phyloP scores from a whole-genome alignment of 352 stramenopile species.

The Pythium biforme region DNA sequence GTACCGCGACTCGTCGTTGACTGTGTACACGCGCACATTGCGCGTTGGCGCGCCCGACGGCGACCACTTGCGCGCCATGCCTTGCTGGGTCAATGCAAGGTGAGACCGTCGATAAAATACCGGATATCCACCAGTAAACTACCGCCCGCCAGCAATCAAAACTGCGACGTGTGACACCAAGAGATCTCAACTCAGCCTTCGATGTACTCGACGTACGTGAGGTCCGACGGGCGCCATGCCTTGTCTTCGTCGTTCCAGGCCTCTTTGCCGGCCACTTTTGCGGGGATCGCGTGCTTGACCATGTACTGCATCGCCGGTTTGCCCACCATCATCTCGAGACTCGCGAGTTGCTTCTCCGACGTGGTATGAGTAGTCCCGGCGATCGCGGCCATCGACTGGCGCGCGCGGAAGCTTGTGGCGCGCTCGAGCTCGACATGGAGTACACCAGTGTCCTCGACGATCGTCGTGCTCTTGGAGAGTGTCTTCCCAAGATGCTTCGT shows the following conservation, averaged over 20 bases:
- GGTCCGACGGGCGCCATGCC: constrained; percentile 54
- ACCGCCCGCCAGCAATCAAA: background rate
- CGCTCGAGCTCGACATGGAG: constrained; percentile 64
- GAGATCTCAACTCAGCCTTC: constrained; percentile 37
- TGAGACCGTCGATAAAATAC: constrained; percentile 2
- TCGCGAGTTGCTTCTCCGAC: constrained; percentile 17
- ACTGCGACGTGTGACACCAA: constrained; percentile 11
- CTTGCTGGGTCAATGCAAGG: background rate
- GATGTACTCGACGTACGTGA: constrained; percentile 73
- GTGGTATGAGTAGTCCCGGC: background rate
- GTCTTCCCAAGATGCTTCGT: constrained; percentile 70
- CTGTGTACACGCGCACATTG: constrained; percentile 36
- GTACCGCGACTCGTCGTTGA: constrained; percentile 39
- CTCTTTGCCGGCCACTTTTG: constrained; percentile 57
- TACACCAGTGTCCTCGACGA: constrained; percentile 72
- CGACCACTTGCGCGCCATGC: background rate
- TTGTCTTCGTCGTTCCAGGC: constrained; percentile 67
- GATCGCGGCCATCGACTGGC: constrained; percentile 42
- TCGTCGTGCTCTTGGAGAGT: constrained; percentile 53
- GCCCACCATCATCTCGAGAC: constrained; percentile 71
- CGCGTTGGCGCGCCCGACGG: background rate
- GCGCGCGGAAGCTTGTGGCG: constrained; percentile 62
- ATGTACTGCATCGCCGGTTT: constrained; percentile 68
- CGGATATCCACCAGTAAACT: no score
- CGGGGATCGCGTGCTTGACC: constrained; percentile 48